Evolutionary conservation across 208 protist genomes (phyloP), one percentile per base, ranked within the genome.

Genomic region (Novymonas esmeraldas): DNA sequence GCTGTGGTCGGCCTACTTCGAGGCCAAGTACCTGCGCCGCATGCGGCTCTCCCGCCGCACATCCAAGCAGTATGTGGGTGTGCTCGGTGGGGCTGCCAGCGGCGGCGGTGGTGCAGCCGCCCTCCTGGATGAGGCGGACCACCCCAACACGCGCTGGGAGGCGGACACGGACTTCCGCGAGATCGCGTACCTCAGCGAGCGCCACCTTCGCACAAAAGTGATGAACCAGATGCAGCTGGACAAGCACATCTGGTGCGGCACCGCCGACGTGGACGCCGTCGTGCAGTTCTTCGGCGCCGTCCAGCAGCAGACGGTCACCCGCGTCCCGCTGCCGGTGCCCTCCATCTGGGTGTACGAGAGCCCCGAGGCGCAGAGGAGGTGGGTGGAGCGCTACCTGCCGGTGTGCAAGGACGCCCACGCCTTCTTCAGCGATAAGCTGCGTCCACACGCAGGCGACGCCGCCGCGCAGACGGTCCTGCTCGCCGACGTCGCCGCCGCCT

Each of bases 321-420:
- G 76, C 36, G 81, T 93, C 42, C 85, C 91, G 9, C 66, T 96
- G 14, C 88, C 91, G 1, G 81, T 79, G 16, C 84, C 88, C 16
- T 83, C 88, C 26, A 81, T 96, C 41, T 96, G 85, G 83, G 70
- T 87, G 38, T 90, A 92, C 56, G 91, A 94, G 64, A 81, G 78
- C 20, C 28, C 48, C 3, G 82, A 90, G 20, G 81, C 73, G 18
- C 74, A 71, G n/a, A 79, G 57, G 72, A 74, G 82, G 74, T 96
- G 91, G 91, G 84, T 76, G 31, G 84, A 87, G 61, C 76, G 64
- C 65, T 96, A 89, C 81, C 63, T 93, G 38, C 82, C 86, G 13
- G 38, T 74, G 55, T 76, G 78, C 56, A 80, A 78, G 9, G 81
- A 73, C 0, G 79, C 82, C 6, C 76, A 82, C 42, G 26, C 48